phyloP scores from a whole-genome alignment of 177 flowering plant genomes.

The Telopea speciosissima region DNA sequence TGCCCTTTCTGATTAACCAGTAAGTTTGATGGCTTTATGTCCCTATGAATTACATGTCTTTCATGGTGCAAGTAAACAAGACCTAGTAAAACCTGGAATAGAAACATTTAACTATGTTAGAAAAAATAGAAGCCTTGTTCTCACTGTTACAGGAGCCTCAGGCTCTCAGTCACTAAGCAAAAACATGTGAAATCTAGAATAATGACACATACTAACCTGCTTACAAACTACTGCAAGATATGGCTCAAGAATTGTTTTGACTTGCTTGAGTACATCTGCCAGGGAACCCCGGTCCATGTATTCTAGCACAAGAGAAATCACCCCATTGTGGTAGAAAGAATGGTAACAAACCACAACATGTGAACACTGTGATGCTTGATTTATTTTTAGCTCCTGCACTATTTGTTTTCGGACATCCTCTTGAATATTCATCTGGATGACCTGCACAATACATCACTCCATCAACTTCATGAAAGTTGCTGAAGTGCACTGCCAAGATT shows the following conservation, averaged over 20 bases:
- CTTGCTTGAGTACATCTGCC: constrained; percentile 78
- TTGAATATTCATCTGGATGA: constrained; percentile 91
- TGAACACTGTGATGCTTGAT: constrained; percentile 80
- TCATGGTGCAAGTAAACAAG: constrained; percentile 88
- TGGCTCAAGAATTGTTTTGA: constrained; percentile 91
- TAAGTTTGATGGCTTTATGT: constrained; percentile 93
- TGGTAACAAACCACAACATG: constrained; percentile 86
- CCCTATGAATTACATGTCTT: constrained; percentile 93
- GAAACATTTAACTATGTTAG: neutral
- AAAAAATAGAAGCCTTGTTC: neutral
- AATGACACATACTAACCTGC: constrained; percentile 46
- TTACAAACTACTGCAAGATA: constrained; percentile 95
- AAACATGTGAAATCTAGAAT: neutral
- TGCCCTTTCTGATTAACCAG: constrained; percentile 91
- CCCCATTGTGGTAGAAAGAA: constrained; percentile 95
- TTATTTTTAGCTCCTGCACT: constrained; percentile 92
- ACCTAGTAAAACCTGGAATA: constrained; percentile 73
- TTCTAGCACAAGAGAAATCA: constrained; percentile 81
- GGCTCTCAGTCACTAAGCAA: neutral
- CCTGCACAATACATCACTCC: constrained; percentile 40
- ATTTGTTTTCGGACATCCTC: constrained; percentile 89
- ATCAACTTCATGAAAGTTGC: neutral
- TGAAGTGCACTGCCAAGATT: neutral
- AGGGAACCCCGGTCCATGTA: constrained; percentile 99
- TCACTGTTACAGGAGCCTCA: neutral